These are phyloP conservation scores for Dichotomocladium elegans DNA, from an alignment of 371 early-diverging fungal species.

Conservation along the genomic window DNA sequence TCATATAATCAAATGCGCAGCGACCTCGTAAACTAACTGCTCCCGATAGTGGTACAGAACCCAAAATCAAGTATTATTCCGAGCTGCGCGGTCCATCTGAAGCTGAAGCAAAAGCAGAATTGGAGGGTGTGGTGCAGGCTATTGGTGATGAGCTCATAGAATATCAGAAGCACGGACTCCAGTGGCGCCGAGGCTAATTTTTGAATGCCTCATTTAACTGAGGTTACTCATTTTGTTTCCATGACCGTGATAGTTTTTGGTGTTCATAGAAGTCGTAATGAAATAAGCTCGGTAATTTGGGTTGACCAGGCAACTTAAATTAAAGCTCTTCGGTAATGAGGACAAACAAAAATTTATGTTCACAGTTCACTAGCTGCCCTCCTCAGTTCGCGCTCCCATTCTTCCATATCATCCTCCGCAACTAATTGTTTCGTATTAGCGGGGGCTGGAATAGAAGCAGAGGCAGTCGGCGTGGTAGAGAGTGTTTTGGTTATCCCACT, in stretches of 20 bases:
- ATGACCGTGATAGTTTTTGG: too few relatives aligned
- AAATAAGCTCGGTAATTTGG: too few relatives aligned
- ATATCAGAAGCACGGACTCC: constrained; percentile 49
- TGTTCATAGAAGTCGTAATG: too few relatives aligned
- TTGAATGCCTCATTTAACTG: too few relatives aligned
- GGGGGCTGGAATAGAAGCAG: not conserved
- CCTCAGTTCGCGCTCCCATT: constrained; percentile 40
- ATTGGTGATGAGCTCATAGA: constrained; percentile 55
- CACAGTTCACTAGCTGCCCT: constrained; percentile 18
- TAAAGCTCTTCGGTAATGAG: too few relatives aligned
- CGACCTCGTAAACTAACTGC: too few relatives aligned
- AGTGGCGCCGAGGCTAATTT: constrained; percentile 13
- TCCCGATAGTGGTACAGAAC: constrained; percentile 84
- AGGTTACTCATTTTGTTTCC: too few relatives aligned
- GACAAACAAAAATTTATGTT: too few relatives aligned
- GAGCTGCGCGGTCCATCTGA: constrained; percentile 66
- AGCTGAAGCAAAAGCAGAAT: constrained; percentile 45
- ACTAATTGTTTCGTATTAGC: not conserved
- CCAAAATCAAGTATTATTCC: constrained; percentile 94
- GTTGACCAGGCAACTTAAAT: too few relatives aligned
- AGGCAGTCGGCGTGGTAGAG: not conserved
- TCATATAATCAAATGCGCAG: too few relatives aligned
- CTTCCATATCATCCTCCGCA: constrained; percentile 36
- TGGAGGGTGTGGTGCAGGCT: constrained; percentile 48
- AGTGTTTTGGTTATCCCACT: not conserved